Evolutionary conservation across 371 early-diverging fungal genomes (phyloP), one percentile per base, ranked within the genome.

Genomic region (Mycotypha africana): DNA sequence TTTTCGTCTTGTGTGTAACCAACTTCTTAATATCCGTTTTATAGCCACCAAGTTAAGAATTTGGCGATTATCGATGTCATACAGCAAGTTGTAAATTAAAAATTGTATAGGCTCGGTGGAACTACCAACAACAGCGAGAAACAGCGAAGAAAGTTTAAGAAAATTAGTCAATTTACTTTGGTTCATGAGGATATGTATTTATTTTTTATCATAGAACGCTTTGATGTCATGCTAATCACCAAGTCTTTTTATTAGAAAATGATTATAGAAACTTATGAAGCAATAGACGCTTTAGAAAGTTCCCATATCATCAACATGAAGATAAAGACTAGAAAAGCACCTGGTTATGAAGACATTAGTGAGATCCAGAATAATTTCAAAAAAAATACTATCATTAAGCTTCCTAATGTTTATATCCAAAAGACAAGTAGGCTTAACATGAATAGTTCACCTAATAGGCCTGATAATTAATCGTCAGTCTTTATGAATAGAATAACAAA

Each of bases 351-450:
- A 51, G 39, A 39, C 44, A 45, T 51, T 38, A 39, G 34, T 38
- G 45, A 45, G 39, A 44, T 51, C 26, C 45, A 45, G 38, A 45
- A 51, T 51, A 38, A 51, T 45, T 51, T 51, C 51, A 39, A 41
- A 49, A 49, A 28, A 42, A 49, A 49, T 30, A 8, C 43, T 28
- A 14, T 49, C 21, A 42, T 49, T 36, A 42, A 49, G 38, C 37
- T 42, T 36, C 35, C 38, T 36, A 34, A 49, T 36, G 22, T 42
- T 42, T 49, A 49, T 30, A 49, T 49, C 43, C 26, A 49, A 42
- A 42, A 49, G 42, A 42, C 41, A 41, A 31, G 36, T 31, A 41
- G 36, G 17, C 35, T 49, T 41, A 33, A 35, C 19, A 49, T 49
- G 36, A 42, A 49, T 35, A 49, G 49, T 25, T 42, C 49, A 42